Base-by-base conservation (phyloP, 225 moss, liverwort and hornwort genomes). In the Polytrichum commune region DNA sequence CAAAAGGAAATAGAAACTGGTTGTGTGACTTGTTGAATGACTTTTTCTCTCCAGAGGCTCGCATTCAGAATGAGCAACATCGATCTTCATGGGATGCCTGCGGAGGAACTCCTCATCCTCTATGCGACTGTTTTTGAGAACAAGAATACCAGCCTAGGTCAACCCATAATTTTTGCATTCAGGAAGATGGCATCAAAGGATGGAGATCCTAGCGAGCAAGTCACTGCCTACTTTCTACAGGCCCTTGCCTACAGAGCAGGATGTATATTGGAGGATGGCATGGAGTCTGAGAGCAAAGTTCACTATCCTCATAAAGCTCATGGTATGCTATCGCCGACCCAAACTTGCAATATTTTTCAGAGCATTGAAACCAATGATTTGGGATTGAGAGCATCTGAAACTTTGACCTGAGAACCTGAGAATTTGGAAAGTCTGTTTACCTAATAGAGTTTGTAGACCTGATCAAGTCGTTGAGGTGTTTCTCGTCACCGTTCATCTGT, bases 181-280 rank as follows among this genome's bases (percentile, higher is more conserved):
- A 75, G 75, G 58, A 80, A 58, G 69, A 86, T 85, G 22, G 82
- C 90, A 9, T 77, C 86, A 1, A 18, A 81, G 8, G 90, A 89
- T 1, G 90, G 92, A 10, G 90, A 88, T 70, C 85, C 93, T 4
- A 94, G 86, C 64, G 88, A 92, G 80, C 84, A 88, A 64, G 86
- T 94, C 38, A 83, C 86, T 19, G 84, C 88, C 30, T 85, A 83
- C 78, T 94, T 94, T 61, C 77, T 90, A 27, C 74, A 79, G 18
- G 85, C 85, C 53, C 82, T 85, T 24, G 69, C 72, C 65, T 69
- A 76, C 62, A 79, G 85, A 66, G 82, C 85, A n/a, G 85, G 79
- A 55, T 72, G 76, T 25, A 62, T 85, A 68, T 63, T 85, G 58
- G 79, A 66, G 35, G 35, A 35, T 35, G 46, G 46, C 46, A 13